These are phyloP conservation scores for Salix exigua DNA, from an alignment of 345 rosid species.

Conservation along the genomic window DNA sequence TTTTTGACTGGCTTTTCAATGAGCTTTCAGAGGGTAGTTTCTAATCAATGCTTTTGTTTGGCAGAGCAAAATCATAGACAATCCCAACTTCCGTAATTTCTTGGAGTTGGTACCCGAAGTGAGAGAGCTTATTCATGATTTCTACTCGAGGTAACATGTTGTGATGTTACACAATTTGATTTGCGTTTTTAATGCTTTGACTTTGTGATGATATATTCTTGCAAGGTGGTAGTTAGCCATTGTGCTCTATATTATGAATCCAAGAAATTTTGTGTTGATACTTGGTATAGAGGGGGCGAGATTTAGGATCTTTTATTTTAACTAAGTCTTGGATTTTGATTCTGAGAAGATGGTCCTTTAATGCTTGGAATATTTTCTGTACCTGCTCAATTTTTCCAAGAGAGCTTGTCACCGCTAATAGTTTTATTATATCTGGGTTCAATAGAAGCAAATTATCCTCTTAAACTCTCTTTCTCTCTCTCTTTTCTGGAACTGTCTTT, in stretches of 20 bases:
- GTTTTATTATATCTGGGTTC: background rate
- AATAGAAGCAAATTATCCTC: too few species aligned
- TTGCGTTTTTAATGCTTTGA: background rate
- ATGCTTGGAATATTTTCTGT: background rate
- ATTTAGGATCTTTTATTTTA: background rate
- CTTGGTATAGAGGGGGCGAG: background rate
- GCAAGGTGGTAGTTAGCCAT: background rate
- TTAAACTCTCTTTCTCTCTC: background rate
- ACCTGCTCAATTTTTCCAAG: background rate
- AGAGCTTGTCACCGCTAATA: background rate
- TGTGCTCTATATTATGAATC: background rate
- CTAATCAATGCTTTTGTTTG: slow-evolving; percentile 26
- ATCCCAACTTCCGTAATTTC: slow-evolving; percentile 80
- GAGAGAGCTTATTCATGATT: slow-evolving; percentile 92
- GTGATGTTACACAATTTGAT: background rate
- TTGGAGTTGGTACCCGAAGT: slow-evolving; percentile 98
- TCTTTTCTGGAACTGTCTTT: background rate
- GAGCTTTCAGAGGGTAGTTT: slow-evolving; percentile 1
- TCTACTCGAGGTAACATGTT: slow-evolving; percentile 73
- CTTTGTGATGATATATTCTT: slow-evolving; percentile 1
- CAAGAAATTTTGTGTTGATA: too few species aligned
- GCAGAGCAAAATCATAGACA: slow-evolving; percentile 94
- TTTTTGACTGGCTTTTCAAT: background rate
- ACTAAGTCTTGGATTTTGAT: background rate
- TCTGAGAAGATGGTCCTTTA: background rate